These are phyloP conservation scores for Lolium rigidum DNA, from an alignment of 176 grass and related monocot genomes.

Conservation along the genomic window DNA sequence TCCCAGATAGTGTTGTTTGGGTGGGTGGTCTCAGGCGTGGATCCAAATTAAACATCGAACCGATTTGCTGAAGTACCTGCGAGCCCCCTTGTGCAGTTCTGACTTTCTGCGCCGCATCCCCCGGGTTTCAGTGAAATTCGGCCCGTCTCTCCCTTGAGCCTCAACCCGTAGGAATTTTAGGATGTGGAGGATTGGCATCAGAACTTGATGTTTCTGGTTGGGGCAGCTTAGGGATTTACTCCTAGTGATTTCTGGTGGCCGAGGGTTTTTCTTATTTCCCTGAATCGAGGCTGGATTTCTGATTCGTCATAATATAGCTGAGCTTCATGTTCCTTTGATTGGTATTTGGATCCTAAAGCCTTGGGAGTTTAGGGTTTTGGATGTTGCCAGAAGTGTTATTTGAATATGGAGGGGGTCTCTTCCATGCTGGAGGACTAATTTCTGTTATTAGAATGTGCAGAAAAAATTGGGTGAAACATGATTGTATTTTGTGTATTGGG, in stretches of 20 bases:
- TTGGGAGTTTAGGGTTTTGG: not conserved
- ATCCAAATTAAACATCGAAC: no score
- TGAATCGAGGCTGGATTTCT: not conserved
- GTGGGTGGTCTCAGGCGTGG: no score
- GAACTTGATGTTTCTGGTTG: not conserved
- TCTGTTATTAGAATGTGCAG: not conserved
- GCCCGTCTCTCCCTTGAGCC: no score
- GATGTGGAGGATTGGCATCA: not conserved
- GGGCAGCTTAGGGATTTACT: not conserved
- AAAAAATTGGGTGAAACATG: not conserved
- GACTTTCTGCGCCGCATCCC: no score
- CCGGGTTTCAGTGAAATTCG: no score
- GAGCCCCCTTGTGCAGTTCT: no score
- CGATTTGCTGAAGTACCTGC: no score
- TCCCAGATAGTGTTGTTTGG: no score
- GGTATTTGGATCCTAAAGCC: not conserved
- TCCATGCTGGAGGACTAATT: not conserved
- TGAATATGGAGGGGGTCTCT: not conserved
- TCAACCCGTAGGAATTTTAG: not conserved
- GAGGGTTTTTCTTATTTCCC: not conserved
- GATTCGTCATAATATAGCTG: not conserved
- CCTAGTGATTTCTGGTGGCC: not conserved
- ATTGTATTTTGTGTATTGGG: not conserved
- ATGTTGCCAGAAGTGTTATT: conserved; percentile 5
- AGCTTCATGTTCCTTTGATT: not conserved